A percentile compares a stretch with the other conserved stretches of the same genome.
Evolutionary conservation across 495 filamentous ascomycete genomes (phyloP).

Genomic region (Xylaria castorea): DNA sequence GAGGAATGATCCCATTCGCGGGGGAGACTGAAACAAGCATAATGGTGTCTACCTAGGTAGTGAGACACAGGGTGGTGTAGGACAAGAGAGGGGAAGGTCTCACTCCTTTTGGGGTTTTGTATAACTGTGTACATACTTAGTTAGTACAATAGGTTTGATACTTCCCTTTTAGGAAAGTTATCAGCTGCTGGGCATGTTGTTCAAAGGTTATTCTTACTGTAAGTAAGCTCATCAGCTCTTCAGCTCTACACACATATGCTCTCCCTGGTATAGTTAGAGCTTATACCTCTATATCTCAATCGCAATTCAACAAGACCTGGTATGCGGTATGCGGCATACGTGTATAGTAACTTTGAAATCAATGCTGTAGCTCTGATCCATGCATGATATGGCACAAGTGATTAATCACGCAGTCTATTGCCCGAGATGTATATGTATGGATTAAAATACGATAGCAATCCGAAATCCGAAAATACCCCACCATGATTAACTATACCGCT

Average conservation of each 20-base stretch:
- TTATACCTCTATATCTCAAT: background rate
- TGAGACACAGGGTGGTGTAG: background rate
- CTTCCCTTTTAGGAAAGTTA: background rate
- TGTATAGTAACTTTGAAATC: background rate
- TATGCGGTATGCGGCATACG: too few species aligned
- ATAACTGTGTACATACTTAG: too few species aligned
- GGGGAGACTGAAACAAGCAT: slow-evolving; percentile 9
- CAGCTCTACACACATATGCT: background rate
- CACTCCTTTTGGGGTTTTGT: background rate
- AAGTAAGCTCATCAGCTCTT: background rate
- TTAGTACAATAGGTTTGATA: background rate
- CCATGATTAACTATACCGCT: background rate
- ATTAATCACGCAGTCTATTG: background rate
- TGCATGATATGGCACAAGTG: background rate
- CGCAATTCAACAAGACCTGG: too few species aligned
- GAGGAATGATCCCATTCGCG: background rate
- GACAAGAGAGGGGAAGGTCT: background rate
- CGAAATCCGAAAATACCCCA: background rate
- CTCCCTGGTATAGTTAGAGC: background rate
- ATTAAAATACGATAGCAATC: background rate
- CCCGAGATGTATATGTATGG: background rate
- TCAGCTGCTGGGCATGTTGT: background rate
- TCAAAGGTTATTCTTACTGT: background rate
- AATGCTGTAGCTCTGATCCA: background rate
- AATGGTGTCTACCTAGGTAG: background rate